A percentile compares a stretch with the other conserved stretches of the same genome.
These are phyloP conservation scores for Funneliformis mosseae DNA, from an alignment of 192 early-diverging fungal genomes.

Conservation along the genomic window DNA sequence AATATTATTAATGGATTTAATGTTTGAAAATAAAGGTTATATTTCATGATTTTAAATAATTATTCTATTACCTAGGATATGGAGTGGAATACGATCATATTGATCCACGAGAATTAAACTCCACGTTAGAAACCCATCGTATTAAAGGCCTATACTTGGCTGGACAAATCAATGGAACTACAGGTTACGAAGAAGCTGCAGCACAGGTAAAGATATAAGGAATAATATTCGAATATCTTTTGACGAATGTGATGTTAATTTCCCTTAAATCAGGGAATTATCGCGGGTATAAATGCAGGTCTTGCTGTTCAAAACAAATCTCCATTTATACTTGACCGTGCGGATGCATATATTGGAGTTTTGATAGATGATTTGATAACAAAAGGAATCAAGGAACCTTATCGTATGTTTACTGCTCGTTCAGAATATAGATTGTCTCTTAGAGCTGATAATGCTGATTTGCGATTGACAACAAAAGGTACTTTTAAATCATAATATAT, in stretches of 20 bases:
- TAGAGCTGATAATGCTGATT: conserved; percentile 80
- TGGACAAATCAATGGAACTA: conserved; percentile 88
- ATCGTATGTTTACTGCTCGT: conserved; percentile 80
- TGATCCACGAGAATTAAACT: conserved; percentile 77
- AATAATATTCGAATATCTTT: neutral
- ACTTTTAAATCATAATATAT: neutral
- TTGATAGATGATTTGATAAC: conserved; percentile 82
- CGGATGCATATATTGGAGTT: conserved; percentile 82
- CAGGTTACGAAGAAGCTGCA: conserved; percentile 83
- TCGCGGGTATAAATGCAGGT: conserved; percentile 79
- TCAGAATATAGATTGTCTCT: conserved; percentile 79
- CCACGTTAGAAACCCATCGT: conserved; percentile 78
- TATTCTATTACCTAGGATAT: conserved; percentile 51
- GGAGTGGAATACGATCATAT: conserved; percentile 89
- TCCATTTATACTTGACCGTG: conserved; percentile 69
- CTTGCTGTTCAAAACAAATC: conserved; percentile 53
- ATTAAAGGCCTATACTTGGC: conserved; percentile 76
- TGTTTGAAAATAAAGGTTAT: neutral
- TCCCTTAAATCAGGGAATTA: conserved; percentile 49
- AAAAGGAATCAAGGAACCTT: conserved; percentile 81
- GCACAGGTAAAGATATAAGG: conserved; percentile 51
- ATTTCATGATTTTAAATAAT: neutral
- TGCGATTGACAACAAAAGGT: conserved; percentile 72
- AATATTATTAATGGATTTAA: neutral
- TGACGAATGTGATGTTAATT: neutral